Evolutionary conservation across 106 monocot genomes (phyloP), one percentile per base, ranked within the genome.

Genomic region (Dendrobium catenatum): DNA sequence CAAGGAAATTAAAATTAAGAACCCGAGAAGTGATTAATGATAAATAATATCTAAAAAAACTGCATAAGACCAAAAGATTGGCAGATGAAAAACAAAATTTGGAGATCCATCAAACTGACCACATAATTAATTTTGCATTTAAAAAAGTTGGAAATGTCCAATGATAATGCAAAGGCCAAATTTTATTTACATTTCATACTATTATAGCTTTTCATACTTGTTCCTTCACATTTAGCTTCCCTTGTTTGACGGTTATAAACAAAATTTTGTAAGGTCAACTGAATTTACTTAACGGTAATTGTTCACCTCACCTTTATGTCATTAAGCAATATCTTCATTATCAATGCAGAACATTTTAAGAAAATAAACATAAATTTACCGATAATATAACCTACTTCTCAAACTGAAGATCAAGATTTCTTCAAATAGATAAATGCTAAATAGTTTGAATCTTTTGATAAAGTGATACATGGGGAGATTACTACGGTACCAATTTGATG

Each of bases 211-310:
- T 33, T 8, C n/a, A 22, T 61, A 61, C 61, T 22, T 70, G 24
- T 70, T 70, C 33, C 70, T 70, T 70, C 70, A 33, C 22, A 6
- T 64, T 64, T 64, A 24, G 64, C n/a, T 64, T 64, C 64, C 64
- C 59, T 59, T 31, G 31, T 31, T 31, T 24, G 22, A 64, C 24
- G 64, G 13, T 22, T 24, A 64, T 64, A 22, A 64, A 64, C 64
- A 64, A 64, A 6, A 64, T 24, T 51, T 64, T 24, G 22, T 24
- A 64, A 64, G 3, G 8, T 24, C 24, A 64, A 64, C 24, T 7
- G 24, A 64, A 64, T 59, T 47, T 47, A 10, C 59, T 59, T 64
- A 64, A 22, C 6, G 64, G 24, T 10, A 26, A 51, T 51, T 51
- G 51, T 51, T 13, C 13, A 10, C 15, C 51, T 51, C 13, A 13